Percentiles rank a stretch among this genome's conserved stretches.
phyloP scores from a whole-genome alignment of 1,284 basidiomycete genomes.

The Rhodotorula sp. region DNA sequence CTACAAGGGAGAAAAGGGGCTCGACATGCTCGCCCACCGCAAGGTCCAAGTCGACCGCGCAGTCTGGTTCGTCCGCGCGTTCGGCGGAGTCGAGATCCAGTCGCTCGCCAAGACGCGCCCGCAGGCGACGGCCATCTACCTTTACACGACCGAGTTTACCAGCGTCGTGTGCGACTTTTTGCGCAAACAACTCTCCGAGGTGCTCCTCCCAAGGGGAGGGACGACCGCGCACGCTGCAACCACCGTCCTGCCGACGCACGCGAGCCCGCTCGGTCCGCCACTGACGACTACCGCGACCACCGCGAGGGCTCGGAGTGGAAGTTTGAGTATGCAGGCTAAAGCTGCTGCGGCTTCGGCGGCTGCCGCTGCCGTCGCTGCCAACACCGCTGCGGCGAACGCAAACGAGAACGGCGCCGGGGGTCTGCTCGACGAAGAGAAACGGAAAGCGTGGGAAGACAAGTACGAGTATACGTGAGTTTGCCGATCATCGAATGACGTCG shows the following conservation, averaged over 20 bases:
- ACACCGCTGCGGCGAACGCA: slow-evolving; percentile 54
- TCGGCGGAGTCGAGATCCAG: slow-evolving; percentile 87
- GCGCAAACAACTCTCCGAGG: slow-evolving; percentile 81
- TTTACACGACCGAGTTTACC: slow-evolving; percentile 89
- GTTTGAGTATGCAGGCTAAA: slow-evolving; percentile 48
- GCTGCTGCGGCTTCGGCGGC: slow-evolving; percentile 1
- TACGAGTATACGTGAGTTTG: slow-evolving; percentile 72
- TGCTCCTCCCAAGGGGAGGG: slow-evolving; percentile 57
- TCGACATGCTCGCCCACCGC: slow-evolving; percentile 80
- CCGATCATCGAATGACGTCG: too few species aligned
- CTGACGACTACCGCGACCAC: not conserved
- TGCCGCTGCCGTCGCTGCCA: slow-evolving; percentile 51
- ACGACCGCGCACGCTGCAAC: not conserved
- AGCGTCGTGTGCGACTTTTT: slow-evolving; percentile 81
- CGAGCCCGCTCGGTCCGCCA: not conserved
- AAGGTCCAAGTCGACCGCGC: slow-evolving; percentile 82
- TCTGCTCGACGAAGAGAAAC: slow-evolving; percentile 64
- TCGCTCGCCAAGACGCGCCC: slow-evolving; percentile 54
- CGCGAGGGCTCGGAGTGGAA: slow-evolving; percentile 8
- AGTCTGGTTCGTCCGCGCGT: slow-evolving; percentile 90
- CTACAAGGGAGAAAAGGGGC: slow-evolving; percentile 85
- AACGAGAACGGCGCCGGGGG: not conserved
- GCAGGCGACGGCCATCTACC: slow-evolving; percentile 57
- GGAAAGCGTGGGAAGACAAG: slow-evolving; percentile 74
- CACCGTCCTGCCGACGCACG: not conserved